Conservation (phyloP, 192 early-diverging fungal genomes). For the Umbelopsis sp. region DNA sequence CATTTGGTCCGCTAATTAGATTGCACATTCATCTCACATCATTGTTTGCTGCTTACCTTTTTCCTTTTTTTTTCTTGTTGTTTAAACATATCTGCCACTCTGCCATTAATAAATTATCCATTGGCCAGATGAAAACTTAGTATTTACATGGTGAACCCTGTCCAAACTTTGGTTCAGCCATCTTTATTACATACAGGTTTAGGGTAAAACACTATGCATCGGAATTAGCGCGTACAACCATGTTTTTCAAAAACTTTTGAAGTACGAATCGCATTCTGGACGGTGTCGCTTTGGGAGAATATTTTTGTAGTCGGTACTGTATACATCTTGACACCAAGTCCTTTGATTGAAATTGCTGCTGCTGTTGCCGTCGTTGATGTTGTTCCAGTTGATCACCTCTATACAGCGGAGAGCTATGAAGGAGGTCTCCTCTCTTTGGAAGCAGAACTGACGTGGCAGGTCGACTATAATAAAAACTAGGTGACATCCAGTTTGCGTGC, state of each 20-base stretch:
- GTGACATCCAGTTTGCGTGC: conserved; percentile 36
- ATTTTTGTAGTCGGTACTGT: conserved; percentile 30
- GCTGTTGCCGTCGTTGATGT: neutral
- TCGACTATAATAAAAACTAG: conserved; percentile 40
- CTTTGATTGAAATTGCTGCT: conserved; percentile 14
- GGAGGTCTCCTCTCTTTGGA: conserved; percentile 17
- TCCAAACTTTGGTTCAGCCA: too few species aligned
- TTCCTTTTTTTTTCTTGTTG: too few species aligned
- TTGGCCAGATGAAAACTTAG: too few species aligned
- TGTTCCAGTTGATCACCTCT: conserved; percentile 7
- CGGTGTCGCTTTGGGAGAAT: conserved; percentile 37
- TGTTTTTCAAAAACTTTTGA: conserved; percentile 37
- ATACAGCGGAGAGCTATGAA: neutral
- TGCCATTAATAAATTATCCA: too few species aligned
- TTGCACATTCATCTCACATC: too few species aligned
- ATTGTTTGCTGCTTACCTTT: too few species aligned
- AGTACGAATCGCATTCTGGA: conserved; percentile 33
- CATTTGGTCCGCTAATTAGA: too few species aligned
- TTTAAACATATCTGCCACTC: too few species aligned
- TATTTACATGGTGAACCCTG: too few species aligned
- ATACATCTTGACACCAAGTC: conserved; percentile 33
- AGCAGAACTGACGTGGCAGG: conserved; percentile 26
- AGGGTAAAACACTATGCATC: neutral
- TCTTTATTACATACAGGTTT: too few species aligned
- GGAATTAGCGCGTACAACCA: conserved; percentile 22